Evolutionary conservation across 2,329 filamentous ascomycete genomes (phyloP).

Genomic region (Sclerotinia sclerotiorum): DNA sequence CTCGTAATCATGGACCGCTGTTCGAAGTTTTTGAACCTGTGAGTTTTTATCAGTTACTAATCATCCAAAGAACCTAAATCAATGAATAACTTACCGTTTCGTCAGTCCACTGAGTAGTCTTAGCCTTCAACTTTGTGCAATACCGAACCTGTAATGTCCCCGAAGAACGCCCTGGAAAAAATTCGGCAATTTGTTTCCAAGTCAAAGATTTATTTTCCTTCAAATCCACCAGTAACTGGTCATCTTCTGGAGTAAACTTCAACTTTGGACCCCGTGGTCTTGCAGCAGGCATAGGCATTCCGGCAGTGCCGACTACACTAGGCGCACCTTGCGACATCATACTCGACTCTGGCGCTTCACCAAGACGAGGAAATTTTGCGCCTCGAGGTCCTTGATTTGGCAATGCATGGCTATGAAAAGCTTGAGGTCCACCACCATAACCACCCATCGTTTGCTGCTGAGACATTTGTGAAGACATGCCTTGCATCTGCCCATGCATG

Average conservation of each 20-base stretch:
- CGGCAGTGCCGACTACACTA: constrained; percentile 81
- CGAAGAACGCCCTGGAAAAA: constrained; percentile 87
- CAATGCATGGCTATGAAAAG: constrained; percentile 73
- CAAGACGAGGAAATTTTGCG: constrained; percentile 64
- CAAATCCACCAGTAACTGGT: constrained; percentile 80
- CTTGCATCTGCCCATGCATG: constrained; percentile 42
- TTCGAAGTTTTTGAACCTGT: constrained; percentile 74
- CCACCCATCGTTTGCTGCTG: constrained; percentile 55
- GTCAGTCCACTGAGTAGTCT: constrained; percentile 89
- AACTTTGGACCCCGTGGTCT: constrained; percentile 83
- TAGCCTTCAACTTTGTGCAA: constrained; percentile 91
- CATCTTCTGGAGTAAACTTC: constrained; percentile 92
- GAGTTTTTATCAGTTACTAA: constrained; percentile 32
- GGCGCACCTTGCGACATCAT: constrained; percentile 59
- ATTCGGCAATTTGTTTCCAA: constrained; percentile 97
- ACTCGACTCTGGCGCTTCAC: constrained; percentile 47
- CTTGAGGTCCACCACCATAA: constrained; percentile 42
- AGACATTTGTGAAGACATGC: constrained; percentile 56
- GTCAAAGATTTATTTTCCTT: constrained; percentile 95
- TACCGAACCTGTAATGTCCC: constrained; percentile 92
- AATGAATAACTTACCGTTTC: constrained; percentile 71
- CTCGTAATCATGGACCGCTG: constrained; percentile 79
- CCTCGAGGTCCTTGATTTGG: constrained; percentile 68
- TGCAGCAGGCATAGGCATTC: constrained; percentile 82
- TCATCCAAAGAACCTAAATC: not conserved